A percentile compares a stretch with the other conserved stretches of the same genome.
These are phyloP conservation scores for Fusarium domesticum DNA, from an alignment of 2,329 filamentous ascomycete species.

Conservation along the genomic window DNA sequence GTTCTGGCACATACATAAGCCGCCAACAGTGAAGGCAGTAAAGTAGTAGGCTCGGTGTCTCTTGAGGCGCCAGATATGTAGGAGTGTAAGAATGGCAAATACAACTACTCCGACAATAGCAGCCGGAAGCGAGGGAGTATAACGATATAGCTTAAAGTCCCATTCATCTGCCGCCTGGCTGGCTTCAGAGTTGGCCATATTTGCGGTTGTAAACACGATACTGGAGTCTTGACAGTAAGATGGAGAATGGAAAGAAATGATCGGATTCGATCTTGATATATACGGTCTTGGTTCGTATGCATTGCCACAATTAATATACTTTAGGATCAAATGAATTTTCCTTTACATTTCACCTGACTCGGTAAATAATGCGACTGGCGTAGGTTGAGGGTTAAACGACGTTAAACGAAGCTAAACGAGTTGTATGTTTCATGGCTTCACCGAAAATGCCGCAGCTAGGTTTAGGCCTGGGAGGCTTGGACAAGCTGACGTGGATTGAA, in stretches of 20 bases:
- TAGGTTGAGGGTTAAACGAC: neutral
- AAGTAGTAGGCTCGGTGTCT: neutral
- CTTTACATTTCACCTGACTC: no score
- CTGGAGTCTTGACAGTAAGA: neutral
- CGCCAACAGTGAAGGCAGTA: slow-evolving; percentile 1
- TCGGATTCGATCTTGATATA: no score
- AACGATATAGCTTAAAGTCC: slow-evolving; percentile 1
- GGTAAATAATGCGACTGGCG: neutral
- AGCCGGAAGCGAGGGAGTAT: slow-evolving; percentile 1
- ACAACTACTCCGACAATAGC: neutral
- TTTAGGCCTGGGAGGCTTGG: neutral
- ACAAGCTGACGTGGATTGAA: neutral
- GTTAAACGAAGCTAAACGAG: neutral
- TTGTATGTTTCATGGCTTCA: neutral
- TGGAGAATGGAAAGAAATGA: no score
- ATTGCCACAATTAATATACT: no score
- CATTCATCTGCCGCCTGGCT: neutral
- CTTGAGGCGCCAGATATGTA: neutral
- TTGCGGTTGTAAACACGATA: neutral
- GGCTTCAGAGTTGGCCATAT: neutral
- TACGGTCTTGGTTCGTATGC: no score
- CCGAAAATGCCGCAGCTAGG: neutral
- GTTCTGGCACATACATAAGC: neutral
- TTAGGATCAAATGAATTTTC: no score
- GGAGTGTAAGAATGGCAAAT: neutral